These are phyloP conservation scores for Leccinum truebloodii DNA, from an alignment of 768 basidiomycete species.

Conservation along the genomic window DNA sequence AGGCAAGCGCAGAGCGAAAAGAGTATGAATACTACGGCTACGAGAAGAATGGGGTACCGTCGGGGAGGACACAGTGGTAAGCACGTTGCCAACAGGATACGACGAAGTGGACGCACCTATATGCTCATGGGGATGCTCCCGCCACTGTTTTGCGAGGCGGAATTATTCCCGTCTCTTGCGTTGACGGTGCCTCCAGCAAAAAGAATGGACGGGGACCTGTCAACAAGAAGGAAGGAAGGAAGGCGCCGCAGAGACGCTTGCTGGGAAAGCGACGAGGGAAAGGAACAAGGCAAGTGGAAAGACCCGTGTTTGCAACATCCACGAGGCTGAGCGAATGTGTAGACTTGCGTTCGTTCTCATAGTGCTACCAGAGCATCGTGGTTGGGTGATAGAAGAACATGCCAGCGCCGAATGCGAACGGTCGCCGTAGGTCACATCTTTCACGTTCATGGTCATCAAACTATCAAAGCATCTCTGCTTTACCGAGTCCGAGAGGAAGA, in stretches of 20 bases:
- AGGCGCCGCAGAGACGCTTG: constrained; percentile 14
- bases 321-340: constrained; percentile 2
- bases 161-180: background rate
- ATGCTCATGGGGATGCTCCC: constrained; percentile 19
- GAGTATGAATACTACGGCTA: constrained; percentile 23
- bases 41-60: constrained; percentile 26
- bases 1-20: constrained; percentile 24
- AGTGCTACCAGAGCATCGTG: constrained; percentile 12
- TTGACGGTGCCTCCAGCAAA: background rate
- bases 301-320: background rate
- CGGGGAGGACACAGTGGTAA: background rate
- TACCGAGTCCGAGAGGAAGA: background rate
- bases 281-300: constrained; percentile 3
- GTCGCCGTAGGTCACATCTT: background rate
- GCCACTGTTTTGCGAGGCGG: background rate
- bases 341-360: background rate
- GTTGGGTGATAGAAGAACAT: constrained; percentile 2
- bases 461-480: background rate
- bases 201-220: background rate
- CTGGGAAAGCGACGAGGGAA: constrained; percentile 2
- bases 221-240: background rate
- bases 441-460: constrained; percentile 11
- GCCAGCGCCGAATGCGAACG: background rate
- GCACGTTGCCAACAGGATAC: background rate
- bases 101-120: constrained; percentile 23